Conservation (phyloP, 345 rosid genomes). For the Hypericum perforatum region DNA sequence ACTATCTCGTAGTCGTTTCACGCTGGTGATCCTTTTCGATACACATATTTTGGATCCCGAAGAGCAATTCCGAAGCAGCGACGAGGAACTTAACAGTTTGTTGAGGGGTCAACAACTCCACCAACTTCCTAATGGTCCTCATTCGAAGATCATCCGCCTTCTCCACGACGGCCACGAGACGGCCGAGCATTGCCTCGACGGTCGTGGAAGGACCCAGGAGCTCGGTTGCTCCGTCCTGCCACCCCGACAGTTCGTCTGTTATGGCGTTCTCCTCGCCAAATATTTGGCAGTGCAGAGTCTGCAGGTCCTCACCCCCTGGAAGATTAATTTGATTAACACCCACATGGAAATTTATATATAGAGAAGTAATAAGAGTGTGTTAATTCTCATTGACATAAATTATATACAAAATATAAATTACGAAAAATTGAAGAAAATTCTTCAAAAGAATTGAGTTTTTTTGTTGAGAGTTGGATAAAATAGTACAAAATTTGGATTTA, state of each 20-base stretch:
- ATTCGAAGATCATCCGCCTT: conserved; percentile 68
- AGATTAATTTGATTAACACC: too few species aligned
- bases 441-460: too few species aligned
- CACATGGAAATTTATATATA: too few species aligned
- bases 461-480: too few species aligned
- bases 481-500: too few species aligned
- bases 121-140: conserved; percentile 37
- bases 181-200: conserved; percentile 31
- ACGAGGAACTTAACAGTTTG: conserved; percentile 66
- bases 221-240: conserved; percentile 65
- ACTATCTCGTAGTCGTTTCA: background rate
- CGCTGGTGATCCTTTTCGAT: conserved; percentile 54
- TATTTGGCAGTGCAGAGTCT: conserved; percentile 78
- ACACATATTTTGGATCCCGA: conserved; percentile 33
- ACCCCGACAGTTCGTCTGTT: conserved; percentile 55
- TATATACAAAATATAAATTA: background rate
- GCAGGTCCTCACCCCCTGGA: conserved; percentile 80
- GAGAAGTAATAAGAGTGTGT: too few species aligned
- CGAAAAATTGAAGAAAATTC: too few species aligned
- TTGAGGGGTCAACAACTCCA: conserved; percentile 48
- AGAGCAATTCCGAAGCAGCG: conserved; percentile 64
- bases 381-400: conserved; percentile 6
- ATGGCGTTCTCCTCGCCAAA: conserved; percentile 75
- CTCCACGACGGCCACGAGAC: conserved; percentile 32
- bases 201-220: conserved; percentile 17